These are phyloP conservation scores for Mortierella sp. DNA, from an alignment of 371 early-diverging fungal genomes.

Conservation along the genomic window DNA sequence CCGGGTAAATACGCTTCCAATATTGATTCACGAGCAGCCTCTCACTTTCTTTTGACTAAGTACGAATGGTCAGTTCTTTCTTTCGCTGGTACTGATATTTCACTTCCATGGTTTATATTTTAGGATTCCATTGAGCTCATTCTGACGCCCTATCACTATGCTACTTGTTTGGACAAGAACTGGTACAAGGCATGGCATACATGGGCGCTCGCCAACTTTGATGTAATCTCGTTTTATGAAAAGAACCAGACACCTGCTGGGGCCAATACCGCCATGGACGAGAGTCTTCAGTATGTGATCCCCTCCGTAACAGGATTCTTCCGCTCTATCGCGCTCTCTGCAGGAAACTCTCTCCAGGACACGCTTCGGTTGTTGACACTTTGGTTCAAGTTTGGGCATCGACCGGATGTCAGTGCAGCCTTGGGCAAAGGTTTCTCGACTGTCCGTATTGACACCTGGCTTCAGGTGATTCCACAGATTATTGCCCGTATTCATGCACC, in stretches of 20 bases:
- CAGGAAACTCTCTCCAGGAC: conserved; percentile 95
- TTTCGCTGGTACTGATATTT: no score
- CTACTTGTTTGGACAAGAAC: conserved; percentile 89
- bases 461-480: conserved; percentile 98
- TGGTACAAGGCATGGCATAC: conserved; percentile 99
- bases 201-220: conserved; percentile 95
- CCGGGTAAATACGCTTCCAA: conserved; percentile 53
- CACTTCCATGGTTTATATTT: not conserved
- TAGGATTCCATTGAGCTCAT: conserved; percentile 80
- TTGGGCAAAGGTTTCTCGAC: conserved; percentile 88
- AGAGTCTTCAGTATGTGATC: conserved; percentile 48
- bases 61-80: no score
- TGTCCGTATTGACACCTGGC: conserved; percentile 95
- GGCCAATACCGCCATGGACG: conserved; percentile 15
- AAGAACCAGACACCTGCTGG: conserved; percentile 13
- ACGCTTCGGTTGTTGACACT: conserved; percentile 94
- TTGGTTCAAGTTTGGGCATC: conserved; percentile 97
- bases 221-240: conserved; percentile 84
- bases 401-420: conserved; percentile 88
- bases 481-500: conserved; percentile 96
- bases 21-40: not conserved
- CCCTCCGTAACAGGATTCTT: conserved; percentile 83
- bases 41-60: conserved; percentile 1
- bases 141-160: conserved; percentile 82
- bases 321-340: conserved; percentile 92